phyloP scores from a whole-genome alignment of 139 green algal species.

The Coelastrella sp. region DNA sequence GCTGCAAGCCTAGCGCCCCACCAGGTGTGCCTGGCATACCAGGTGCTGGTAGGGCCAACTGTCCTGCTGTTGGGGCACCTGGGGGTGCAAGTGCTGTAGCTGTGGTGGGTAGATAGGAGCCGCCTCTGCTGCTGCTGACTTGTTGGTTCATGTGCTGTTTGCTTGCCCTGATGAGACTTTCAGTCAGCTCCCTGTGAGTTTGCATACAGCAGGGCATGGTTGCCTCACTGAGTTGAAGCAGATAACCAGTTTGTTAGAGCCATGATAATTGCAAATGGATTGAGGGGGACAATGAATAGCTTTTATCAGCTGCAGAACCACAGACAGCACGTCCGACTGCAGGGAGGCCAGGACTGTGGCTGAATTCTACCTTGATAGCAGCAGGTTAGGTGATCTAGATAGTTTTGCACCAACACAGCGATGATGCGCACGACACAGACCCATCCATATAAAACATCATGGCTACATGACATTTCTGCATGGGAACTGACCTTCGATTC shows the following conservation, averaged over 20 bases:
- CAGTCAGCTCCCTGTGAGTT: conserved; percentile 14
- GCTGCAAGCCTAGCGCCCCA: background rate
- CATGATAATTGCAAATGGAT: too few species aligned
- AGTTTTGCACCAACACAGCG: background rate
- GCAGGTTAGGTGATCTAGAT: background rate
- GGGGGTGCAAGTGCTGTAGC: conserved; percentile 1
- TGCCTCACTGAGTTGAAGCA: background rate
- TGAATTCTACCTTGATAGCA: background rate
- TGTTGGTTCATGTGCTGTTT: conserved; percentile 26
- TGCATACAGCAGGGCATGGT: background rate
- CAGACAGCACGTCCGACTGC: too few species aligned
- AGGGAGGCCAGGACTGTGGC: background rate
- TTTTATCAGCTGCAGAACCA: too few species aligned
- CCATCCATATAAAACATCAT: too few species aligned
- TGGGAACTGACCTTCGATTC: background rate
- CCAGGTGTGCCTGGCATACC: background rate
- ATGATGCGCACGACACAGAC: too few species aligned
- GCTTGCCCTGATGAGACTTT: conserved; percentile 19
- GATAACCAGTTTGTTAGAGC: background rate
- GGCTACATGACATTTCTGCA: too few species aligned
- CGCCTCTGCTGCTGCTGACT: conserved; percentile 45
- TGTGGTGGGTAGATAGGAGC: conserved; percentile 19
- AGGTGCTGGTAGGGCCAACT: conserved; percentile 6
- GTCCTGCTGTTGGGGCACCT: conserved; percentile 21
- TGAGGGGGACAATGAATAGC: too few species aligned